Percentiles rank a stretch among this genome's conserved stretches.
Conservation (phyloP, 2,329 filamentous ascomycete genomes). For the Calonectria pseudoreteaudii region DNA sequence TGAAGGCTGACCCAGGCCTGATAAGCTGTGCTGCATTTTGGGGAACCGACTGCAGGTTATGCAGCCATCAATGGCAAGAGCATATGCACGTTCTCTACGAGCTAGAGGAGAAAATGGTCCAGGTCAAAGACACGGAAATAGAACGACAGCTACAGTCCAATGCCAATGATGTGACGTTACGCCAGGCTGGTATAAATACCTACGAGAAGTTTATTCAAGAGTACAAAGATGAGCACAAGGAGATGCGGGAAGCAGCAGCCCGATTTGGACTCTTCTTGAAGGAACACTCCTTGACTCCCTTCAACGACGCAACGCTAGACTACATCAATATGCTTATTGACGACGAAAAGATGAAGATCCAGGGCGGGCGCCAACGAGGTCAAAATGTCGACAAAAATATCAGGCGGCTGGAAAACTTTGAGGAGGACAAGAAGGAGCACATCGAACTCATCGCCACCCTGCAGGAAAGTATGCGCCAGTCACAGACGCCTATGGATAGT, state of each 20-base stretch:
- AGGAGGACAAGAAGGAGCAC: slow-evolving; percentile 20
- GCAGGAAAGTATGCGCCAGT: slow-evolving; percentile 17
- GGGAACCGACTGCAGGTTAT: not conserved
- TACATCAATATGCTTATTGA: slow-evolving; percentile 26
- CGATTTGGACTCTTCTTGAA: slow-evolving; percentile 24
- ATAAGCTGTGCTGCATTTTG: not conserved
- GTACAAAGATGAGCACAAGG: slow-evolving; percentile 8
- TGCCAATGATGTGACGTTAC: not conserved
- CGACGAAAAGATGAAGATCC: slow-evolving; percentile 7
- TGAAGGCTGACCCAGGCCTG: not conserved
- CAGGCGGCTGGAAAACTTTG: slow-evolving; percentile 16
- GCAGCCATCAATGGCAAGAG: not conserved
- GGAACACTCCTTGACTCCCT: not conserved
- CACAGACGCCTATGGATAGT: not conserved
- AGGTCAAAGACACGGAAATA: not conserved
- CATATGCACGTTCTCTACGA: not conserved
- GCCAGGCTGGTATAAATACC: slow-evolving; percentile 5
- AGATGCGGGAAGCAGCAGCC: slow-evolving; percentile 12
- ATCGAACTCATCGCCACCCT: slow-evolving; percentile 28
- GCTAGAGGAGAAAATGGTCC: not conserved
- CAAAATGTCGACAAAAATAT: slow-evolving; percentile 7
- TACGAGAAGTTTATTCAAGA: not conserved
- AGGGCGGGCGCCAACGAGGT: not conserved
- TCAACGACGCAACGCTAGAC: slow-evolving; percentile 21
- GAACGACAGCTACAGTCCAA: not conserved